phyloP scores from a whole-genome alignment of 805 yeast genomes.

The Saturnispora quitensis region DNA sequence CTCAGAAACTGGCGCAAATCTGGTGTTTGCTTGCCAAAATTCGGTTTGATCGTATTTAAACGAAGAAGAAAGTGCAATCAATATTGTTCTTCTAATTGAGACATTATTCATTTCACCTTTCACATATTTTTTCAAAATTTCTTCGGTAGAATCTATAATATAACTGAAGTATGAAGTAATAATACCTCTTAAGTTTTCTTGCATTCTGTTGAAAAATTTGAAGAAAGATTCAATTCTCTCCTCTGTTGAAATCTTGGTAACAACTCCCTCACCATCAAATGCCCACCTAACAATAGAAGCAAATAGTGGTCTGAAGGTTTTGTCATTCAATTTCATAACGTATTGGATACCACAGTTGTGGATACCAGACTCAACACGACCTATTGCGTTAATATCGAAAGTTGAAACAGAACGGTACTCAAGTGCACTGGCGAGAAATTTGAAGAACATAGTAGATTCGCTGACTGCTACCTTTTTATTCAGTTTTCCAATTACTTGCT shows the following conservation, averaged over 20 bases:
- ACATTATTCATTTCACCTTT: conserved; percentile 34
- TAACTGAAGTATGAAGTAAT: conserved; percentile 85
- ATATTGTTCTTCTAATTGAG: conserved; percentile 61
- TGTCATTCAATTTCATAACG: conserved; percentile 89
- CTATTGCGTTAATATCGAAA: conserved; percentile 64
- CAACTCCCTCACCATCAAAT: conserved; percentile 66
- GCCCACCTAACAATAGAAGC: conserved; percentile 89
- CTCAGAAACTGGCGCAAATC: conserved; percentile 65
- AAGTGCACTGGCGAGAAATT: conserved; percentile 58
- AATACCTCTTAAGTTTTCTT: conserved; percentile 76
- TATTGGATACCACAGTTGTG: conserved; percentile 64
- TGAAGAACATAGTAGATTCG: conserved; percentile 59
- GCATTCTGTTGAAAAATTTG: conserved; percentile 77
- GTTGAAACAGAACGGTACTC: conserved; percentile 55
- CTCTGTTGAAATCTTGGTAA: conserved; percentile 34
- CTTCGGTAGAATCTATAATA: conserved; percentile 62
- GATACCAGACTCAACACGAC: conserved; percentile 71
- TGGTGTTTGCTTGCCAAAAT: conserved; percentile 83
- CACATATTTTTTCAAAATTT: conserved; percentile 43
- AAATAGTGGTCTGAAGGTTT: conserved; percentile 86
- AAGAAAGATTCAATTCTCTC: conserved; percentile 67
- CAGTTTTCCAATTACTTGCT: conserved; percentile 51
- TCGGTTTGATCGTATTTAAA: conserved; percentile 89
- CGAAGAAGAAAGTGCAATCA: conserved; percentile 67
- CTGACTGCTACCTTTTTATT: conserved; percentile 71